phyloP scores from a whole-genome alignment of 768 basidiomycete genomes.

The Ramaria sp. region DNA sequence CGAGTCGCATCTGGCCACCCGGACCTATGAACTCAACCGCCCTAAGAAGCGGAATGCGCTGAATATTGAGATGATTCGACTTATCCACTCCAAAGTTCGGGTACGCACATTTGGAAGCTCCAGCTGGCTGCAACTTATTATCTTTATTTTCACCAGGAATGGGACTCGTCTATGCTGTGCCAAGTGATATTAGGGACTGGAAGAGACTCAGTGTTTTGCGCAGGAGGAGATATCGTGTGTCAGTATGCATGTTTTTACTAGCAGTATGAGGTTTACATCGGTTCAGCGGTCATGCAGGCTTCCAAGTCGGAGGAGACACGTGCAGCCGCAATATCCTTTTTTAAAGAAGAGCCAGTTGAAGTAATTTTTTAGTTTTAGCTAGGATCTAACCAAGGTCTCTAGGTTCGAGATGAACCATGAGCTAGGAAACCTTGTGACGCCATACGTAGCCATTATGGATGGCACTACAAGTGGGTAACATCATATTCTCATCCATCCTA shows the following conservation, averaged over 20 bases:
- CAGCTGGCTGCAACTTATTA: neutral
- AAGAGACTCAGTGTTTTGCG: constrained; percentile 73
- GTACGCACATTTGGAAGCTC: constrained; percentile 28
- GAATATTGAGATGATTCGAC: constrained; percentile 63
- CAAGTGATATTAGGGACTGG: constrained; percentile 66
- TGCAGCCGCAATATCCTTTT: constrained; percentile 69
- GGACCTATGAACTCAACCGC: constrained; percentile 74
- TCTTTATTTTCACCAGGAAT: constrained; percentile 38
- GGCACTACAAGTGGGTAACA: constrained; percentile 74
- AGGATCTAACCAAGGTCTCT: constrained; percentile 3
- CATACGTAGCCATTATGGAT: constrained; percentile 87
- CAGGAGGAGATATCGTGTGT: constrained; percentile 92
- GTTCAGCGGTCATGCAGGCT: constrained; percentile 44
- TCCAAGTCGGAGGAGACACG: constrained; percentile 42
- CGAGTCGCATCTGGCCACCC: constrained; percentile 49
- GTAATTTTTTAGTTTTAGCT: constrained; percentile 15
- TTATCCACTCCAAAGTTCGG: constrained; percentile 65
- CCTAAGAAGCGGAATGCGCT: constrained; percentile 75
- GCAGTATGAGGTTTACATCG: too few relatives aligned
- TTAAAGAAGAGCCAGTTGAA: constrained; percentile 71
- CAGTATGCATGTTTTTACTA: constrained; percentile 22
- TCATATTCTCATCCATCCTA: constrained; percentile 7
- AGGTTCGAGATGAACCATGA: constrained; percentile 78
- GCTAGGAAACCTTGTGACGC: constrained; percentile 61
- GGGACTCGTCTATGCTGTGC: constrained; percentile 61